Evolutionary conservation across 306 rosid genomes (phyloP).

Genomic region (Cucumis hystrix): DNA sequence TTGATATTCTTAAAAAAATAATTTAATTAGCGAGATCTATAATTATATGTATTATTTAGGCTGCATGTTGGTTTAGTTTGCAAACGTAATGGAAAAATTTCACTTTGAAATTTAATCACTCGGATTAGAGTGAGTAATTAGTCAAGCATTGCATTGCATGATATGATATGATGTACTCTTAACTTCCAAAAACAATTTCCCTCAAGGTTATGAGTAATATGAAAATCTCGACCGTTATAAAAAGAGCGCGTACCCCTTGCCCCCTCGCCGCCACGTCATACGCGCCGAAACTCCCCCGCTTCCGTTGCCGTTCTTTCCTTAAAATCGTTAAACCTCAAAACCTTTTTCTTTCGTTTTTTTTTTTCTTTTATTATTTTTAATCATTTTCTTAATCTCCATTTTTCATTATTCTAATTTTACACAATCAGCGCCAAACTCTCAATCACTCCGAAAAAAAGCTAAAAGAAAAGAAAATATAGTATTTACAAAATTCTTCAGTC

Average conservation of each 20-base stretch:
- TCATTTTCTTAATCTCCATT: not conserved
- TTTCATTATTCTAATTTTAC: not conserved
- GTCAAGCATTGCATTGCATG: no score
- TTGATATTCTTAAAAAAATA: no score
- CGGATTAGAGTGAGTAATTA: no score
- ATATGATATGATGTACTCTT: no score
- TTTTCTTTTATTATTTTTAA: not conserved
- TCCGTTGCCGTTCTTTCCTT: not conserved
- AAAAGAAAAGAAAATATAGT: not conserved
- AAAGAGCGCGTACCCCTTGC: not conserved
- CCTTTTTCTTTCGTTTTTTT: no score
- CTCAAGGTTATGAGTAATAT: no score
- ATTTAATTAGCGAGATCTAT: no score
- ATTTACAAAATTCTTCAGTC: not conserved
- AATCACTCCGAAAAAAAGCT: not conserved
- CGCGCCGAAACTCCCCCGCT: not conserved
- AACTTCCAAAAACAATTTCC: not conserved
- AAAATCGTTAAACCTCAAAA: not conserved
- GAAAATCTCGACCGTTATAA: constrained; percentile 4
- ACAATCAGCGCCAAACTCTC: not conserved
- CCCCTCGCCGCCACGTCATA: not conserved
- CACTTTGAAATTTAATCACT: no score
- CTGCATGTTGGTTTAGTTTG: no score
- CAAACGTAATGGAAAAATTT: no score
- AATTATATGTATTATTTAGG: no score